Evolutionary conservation across 495 filamentous ascomycete species (phyloP).

Genomic region (Podospora pseudopauciseta): DNA sequence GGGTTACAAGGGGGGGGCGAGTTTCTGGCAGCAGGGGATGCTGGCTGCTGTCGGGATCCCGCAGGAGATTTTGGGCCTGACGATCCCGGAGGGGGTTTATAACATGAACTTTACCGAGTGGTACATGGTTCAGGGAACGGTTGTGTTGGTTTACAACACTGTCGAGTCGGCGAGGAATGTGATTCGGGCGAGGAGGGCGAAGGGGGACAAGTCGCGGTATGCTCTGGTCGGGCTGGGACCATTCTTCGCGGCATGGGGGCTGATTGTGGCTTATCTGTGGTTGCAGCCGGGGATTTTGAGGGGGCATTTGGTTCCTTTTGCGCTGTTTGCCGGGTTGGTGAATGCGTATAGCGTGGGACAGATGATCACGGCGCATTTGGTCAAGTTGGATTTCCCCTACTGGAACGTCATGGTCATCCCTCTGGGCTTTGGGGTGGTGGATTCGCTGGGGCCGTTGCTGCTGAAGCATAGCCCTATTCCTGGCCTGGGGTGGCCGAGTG

Average conservation of each 20-base stretch:
- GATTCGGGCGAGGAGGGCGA: constrained; percentile 69
- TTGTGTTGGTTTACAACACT: constrained; percentile 83
- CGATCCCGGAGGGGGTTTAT: constrained; percentile 67
- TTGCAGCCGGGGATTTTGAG: constrained; percentile 80
- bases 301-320: constrained; percentile 80
- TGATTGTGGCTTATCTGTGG: constrained; percentile 72
- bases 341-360: constrained; percentile 93
- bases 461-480: constrained; percentile 50
- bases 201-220: constrained; percentile 61
- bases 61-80: constrained; percentile 41
- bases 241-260: constrained; percentile 68
- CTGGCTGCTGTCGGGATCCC: constrained; percentile 67
- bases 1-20: constrained; percentile 76
- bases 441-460: constrained; percentile 68
- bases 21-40: constrained; percentile 87
- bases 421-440: constrained; percentile 67
- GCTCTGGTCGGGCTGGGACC: constrained; percentile 80
- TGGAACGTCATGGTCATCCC: constrained; percentile 72
- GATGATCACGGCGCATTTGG: constrained; percentile 91
- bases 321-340: constrained; percentile 77
- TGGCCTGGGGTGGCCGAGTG: constrained; percentile 70
- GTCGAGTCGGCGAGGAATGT: constrained; percentile 73
- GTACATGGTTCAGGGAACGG: constrained; percentile 86
- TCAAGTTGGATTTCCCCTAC: constrained; percentile 80
- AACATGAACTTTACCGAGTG: constrained; percentile 80